A percentile compares a stretch with the other conserved stretches of the same genome.
Evolutionary conservation across 495 filamentous ascomycete genomes (phyloP).

Genomic region (Trichoderma virens): DNA sequence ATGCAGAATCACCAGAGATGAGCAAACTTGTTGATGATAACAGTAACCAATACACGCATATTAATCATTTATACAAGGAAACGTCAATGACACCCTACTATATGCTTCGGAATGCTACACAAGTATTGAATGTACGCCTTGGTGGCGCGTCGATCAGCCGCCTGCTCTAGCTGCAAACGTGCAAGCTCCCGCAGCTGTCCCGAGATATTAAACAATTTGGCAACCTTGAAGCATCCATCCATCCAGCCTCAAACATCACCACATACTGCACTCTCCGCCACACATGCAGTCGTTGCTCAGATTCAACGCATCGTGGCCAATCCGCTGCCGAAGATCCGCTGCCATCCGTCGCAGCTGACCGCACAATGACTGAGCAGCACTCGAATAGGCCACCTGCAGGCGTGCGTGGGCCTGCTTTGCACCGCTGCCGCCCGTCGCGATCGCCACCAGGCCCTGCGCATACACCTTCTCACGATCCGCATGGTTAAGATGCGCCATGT

Average conservation of each 20-base stretch:
- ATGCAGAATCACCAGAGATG: too few species aligned
- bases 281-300: conserved; percentile 3
- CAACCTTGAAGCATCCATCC: background rate
- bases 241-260: background rate
- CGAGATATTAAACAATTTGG: too few species aligned
- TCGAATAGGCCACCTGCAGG: background rate
- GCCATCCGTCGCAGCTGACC: background rate
- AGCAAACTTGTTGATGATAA: too few species aligned
- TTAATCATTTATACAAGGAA: too few species aligned
- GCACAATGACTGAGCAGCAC: background rate
- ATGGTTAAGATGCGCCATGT: background rate
- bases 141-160: too few species aligned
- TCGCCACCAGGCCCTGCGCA: background rate
- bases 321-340: background rate
- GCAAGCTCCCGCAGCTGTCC: too few species aligned
- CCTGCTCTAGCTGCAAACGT: too few species aligned
- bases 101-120: too few species aligned
- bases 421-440: background rate
- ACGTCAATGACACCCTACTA: too few species aligned
- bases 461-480: background rate
- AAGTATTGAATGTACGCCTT: too few species aligned
- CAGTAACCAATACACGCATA: too few species aligned
- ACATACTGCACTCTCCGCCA: background rate
- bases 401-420: background rate
- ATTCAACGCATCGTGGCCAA: background rate